These are phyloP conservation scores for Kockovaella imperatae DNA, from an alignment of 768 basidiomycete genomes.

Conservation along the genomic window DNA sequence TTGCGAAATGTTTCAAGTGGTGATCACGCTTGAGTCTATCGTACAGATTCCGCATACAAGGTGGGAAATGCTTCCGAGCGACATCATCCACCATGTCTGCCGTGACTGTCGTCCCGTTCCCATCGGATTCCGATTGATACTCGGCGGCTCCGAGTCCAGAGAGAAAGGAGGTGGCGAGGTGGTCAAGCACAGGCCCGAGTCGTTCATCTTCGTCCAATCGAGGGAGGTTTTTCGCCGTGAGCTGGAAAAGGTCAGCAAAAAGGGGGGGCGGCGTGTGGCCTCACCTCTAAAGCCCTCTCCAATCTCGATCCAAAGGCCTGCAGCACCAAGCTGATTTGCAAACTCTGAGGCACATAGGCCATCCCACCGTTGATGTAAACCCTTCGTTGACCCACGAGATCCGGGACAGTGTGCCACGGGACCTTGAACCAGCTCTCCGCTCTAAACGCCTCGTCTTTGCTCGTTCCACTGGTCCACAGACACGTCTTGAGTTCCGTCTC, in stretches of 20 bases:
- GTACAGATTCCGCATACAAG: slow-evolving; percentile 90
- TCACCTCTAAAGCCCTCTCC: slow-evolving; percentile 67
- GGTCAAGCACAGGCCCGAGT: slow-evolving; percentile 75
- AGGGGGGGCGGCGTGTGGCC: slow-evolving; percentile 11
- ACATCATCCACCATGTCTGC: slow-evolving; percentile 92
- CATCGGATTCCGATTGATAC: slow-evolving; percentile 42
- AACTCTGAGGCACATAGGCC: slow-evolving; percentile 75
- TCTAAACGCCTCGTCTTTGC: slow-evolving; percentile 47
- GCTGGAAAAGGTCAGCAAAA: slow-evolving; percentile 47
- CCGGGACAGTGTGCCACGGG: slow-evolving; percentile 91
- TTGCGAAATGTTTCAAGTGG: slow-evolving; percentile 86
- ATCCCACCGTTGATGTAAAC: slow-evolving; percentile 71
- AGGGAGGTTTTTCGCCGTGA: slow-evolving; percentile 76
- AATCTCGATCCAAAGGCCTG: slow-evolving; percentile 73
- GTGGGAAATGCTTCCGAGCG: slow-evolving; percentile 79
- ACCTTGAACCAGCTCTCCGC: slow-evolving; percentile 75
- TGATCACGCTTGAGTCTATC: slow-evolving; percentile 65
- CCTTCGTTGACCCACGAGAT: slow-evolving; percentile 72
- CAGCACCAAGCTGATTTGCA: slow-evolving; percentile 76
- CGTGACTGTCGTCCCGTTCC: slow-evolving; percentile 60
- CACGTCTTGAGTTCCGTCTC: slow-evolving; percentile 51
- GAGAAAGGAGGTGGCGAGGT: slow-evolving; percentile 87
- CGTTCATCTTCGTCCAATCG: slow-evolving; percentile 91
- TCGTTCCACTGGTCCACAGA: slow-evolving; percentile 44
- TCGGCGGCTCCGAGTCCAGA: slow-evolving; percentile 68